phyloP scores from a whole-genome alignment of 371 early-diverging fungal genomes.

The Rhizopus sp. region DNA sequence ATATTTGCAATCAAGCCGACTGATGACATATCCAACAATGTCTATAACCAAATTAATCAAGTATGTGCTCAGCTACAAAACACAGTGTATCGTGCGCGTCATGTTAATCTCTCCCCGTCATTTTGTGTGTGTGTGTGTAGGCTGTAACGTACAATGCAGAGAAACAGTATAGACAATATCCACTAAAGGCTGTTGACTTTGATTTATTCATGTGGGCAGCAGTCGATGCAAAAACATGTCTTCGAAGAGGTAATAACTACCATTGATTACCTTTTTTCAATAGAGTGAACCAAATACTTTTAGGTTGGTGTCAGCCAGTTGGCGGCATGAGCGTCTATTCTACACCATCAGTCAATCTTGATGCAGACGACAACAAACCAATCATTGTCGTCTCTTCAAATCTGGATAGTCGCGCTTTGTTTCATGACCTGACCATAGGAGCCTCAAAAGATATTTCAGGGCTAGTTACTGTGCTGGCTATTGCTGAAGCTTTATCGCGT shows the following conservation, averaged over 20 bases:
- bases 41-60: constrained; percentile 34
- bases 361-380: constrained; percentile 57
- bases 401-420: constrained; percentile 68
- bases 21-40: constrained; percentile 36
- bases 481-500: constrained; percentile 72
- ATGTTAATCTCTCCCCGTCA: too few species aligned
- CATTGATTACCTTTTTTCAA: neutral
- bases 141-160: constrained; percentile 53
- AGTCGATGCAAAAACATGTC: constrained; percentile 65
- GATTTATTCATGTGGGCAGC: constrained; percentile 75
- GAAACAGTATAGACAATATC: constrained; percentile 55
- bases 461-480: constrained; percentile 63
- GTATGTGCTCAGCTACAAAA: constrained; percentile 14
- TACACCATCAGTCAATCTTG: constrained; percentile 59
- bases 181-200: constrained; percentile 70
- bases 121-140: constrained; percentile 32
- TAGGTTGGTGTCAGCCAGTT: constrained; percentile 66
- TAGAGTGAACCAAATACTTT: constrained; percentile 16
- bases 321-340: constrained; percentile 77
- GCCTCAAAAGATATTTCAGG: constrained; percentile 59
- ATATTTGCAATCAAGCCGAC: constrained; percentile 65
- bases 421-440: constrained; percentile 66
- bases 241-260: constrained; percentile 57
- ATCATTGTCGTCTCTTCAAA: constrained; percentile 69
- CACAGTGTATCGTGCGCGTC: too few species aligned